Percentiles rank a stretch among this genome's conserved stretches.
Evolutionary conservation across 345 rosid genomes (phyloP).

Genomic region (Gossypium arboreum): DNA sequence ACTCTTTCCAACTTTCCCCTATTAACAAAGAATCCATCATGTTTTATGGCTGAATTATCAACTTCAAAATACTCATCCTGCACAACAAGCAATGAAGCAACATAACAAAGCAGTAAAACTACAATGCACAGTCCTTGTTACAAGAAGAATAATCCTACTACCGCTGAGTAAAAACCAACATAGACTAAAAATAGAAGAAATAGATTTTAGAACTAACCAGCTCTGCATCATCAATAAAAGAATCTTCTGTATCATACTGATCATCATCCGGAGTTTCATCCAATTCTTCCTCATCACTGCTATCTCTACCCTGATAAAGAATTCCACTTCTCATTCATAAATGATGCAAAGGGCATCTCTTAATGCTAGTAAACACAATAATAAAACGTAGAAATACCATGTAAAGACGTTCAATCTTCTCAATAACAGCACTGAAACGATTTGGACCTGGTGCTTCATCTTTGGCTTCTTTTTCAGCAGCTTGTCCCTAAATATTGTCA

Average conservation of each 20-base stretch:
- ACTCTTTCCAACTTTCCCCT: constrained; percentile 81
- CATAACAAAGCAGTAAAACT: constrained; percentile 1
- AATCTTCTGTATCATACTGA: constrained; percentile 93
- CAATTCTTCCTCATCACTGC: constrained; percentile 89
- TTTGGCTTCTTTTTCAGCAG: constrained; percentile 40
- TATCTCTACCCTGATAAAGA: constrained; percentile 74
- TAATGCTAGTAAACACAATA: not conserved
- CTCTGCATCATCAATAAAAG: constrained; percentile 91
- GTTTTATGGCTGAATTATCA: constrained; percentile 83
- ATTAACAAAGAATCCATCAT: constrained; percentile 88
- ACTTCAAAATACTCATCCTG: constrained; percentile 99
- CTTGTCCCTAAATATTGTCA: constrained; percentile 42
- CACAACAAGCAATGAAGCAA: constrained; percentile 19
- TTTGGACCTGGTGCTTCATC: constrained; percentile 53
- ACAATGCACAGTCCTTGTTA: not conserved
- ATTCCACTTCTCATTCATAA: constrained; percentile 15
- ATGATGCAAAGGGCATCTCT: not conserved
- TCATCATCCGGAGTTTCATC: constrained; percentile 85
- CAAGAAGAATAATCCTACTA: not conserved
- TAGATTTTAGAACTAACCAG: constrained; percentile 51
- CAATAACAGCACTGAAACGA: constrained; percentile 87
- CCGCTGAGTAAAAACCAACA: not conserved
- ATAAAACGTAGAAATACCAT: constrained; percentile 43
- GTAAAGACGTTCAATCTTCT: constrained; percentile 95
- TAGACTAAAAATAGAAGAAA: not conserved